phyloP scores from a whole-genome alignment of 108 stramenopile species.

The Aurantiochytrium sp. region DNA sequence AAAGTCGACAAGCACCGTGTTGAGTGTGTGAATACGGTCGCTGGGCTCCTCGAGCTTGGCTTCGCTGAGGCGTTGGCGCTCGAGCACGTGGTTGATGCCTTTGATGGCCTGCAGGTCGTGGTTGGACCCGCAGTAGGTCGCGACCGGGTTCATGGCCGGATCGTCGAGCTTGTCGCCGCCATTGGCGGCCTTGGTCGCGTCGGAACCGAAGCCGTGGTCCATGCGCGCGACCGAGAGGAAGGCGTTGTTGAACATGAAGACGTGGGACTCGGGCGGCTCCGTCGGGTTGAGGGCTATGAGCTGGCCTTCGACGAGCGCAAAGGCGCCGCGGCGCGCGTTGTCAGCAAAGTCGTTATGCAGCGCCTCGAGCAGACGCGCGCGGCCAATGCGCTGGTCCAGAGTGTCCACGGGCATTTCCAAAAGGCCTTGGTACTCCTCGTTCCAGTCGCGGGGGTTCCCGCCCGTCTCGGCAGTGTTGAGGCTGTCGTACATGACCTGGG shows the following conservation, averaged over 20 bases:
- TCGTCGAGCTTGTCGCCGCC: background rate
- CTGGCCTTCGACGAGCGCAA: conserved; percentile 77
- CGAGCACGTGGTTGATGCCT: conserved; percentile 32
- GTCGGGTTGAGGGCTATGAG: conserved; percentile 86
- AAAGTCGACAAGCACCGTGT: conserved; percentile 81
- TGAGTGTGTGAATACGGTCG: conserved; percentile 71
- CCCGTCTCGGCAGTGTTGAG: background rate
- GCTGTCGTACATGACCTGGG: background rate
- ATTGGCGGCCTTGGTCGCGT: too few relatives aligned
- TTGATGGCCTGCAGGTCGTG: conserved; percentile 42
- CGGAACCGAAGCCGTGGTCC: conserved; percentile 26
- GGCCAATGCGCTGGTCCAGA: conserved; percentile 67
- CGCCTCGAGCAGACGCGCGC: conserved; percentile 76
- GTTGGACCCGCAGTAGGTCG: background rate
- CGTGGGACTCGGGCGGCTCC: conserved; percentile 75
- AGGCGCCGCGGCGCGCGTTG: conserved; percentile 69
- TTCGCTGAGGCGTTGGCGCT: background rate
- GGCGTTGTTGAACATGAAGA: conserved; percentile 91
- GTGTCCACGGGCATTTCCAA: conserved; percentile 71
- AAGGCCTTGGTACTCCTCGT: conserved; percentile 83
- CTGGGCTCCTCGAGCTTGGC: background rate
- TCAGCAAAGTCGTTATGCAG: conserved; percentile 83
- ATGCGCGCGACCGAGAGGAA: conserved; percentile 82
- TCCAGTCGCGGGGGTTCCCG: conserved; percentile 70
- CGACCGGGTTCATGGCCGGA: background rate